phyloP scores from a whole-genome alignment of 2,329 filamentous ascomycete genomes.

The Exophiala sp. region DNA sequence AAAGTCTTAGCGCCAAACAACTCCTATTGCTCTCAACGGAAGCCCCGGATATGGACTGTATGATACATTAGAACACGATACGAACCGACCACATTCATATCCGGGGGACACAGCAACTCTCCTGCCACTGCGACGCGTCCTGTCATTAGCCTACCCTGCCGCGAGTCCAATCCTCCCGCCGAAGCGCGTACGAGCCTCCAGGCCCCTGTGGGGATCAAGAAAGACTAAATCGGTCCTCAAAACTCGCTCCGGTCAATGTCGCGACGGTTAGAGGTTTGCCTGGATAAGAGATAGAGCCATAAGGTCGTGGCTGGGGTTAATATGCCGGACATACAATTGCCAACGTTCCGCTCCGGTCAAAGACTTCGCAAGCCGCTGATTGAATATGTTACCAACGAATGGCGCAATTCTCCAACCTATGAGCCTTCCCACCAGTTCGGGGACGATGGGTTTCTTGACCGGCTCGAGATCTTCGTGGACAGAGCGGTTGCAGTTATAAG shows the following conservation, averaged over 20 bases:
- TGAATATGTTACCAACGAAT: constrained; percentile 37
- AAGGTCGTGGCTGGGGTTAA: neutral
- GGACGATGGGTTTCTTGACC: constrained; percentile 27
- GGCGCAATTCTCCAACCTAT: constrained; percentile 32
- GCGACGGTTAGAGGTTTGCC: neutral
- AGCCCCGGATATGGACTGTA: neutral
- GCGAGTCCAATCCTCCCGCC: too few species aligned
- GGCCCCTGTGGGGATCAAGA: neutral
- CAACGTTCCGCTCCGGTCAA: constrained; percentile 1
- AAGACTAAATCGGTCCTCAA: neutral
- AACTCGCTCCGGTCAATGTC: neutral
- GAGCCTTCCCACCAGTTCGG: constrained; percentile 26
- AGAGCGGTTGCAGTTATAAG: constrained; percentile 32
- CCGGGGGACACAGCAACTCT: too few species aligned
- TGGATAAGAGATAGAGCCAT: neutral
- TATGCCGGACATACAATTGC: neutral
- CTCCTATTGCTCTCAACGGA: neutral
- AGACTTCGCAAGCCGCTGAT: constrained; percentile 33
- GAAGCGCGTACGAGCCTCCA: neutral
- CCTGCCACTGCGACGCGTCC: too few species aligned
- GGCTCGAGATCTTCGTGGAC: constrained; percentile 25
- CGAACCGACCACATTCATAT: too few species aligned
- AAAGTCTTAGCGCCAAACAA: too few species aligned
- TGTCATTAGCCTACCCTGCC: too few species aligned
- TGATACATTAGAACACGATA: neutral